Base-by-base conservation (phyloP, 1,139 yeast species). In the Suzukiozyma palmioleophila region DNA sequence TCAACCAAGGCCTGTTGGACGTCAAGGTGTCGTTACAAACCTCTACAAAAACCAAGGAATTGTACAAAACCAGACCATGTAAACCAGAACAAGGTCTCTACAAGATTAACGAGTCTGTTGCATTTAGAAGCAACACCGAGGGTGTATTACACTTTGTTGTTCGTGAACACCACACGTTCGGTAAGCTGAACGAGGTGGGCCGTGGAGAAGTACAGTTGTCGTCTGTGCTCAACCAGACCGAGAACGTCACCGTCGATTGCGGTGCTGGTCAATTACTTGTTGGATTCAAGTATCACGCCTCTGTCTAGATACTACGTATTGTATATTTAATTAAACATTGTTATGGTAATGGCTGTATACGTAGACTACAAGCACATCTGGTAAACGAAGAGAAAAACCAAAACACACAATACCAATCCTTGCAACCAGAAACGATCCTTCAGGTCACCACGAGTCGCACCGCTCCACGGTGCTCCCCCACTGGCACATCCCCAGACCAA, bases 141-240 rank as follows among this genome's bases (percentile, higher is more conserved):
- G 81, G 83, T 3, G 69, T 66, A 41, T 54, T 90, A 36, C 63
- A 77, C 4, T 75, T 90, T 52, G 67, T 69, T 31, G 75, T 86
- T 12, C 70, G 77, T 38, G 81, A 83, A 37, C 84, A 79, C 55
- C 95, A 85, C 58, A 75, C 79, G 3, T 75, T 90, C 50, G 92
- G 95, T 33, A 81, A 84, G 53, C 81, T 77, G 47, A 69, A 70
- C 33, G 84, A 78, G 39, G 46, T 88, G 37, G 95, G 86, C 12
- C 72, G 70, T 39, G 80, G 78, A 5, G 57, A 60, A 16, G 48
- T 79, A 32, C 52, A 53, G 11, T 61, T 79, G 46, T 42, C 54
- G n/a, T 75, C 73, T 14, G 67, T 52, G 28, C 43, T 59, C 37
- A 62, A 63, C 50, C 66, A 66, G 25, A 52, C 54, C 31, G 66